Conservation (phyloP, 2,329 filamentous ascomycete species). For the Diaporthe sp. region DNA sequence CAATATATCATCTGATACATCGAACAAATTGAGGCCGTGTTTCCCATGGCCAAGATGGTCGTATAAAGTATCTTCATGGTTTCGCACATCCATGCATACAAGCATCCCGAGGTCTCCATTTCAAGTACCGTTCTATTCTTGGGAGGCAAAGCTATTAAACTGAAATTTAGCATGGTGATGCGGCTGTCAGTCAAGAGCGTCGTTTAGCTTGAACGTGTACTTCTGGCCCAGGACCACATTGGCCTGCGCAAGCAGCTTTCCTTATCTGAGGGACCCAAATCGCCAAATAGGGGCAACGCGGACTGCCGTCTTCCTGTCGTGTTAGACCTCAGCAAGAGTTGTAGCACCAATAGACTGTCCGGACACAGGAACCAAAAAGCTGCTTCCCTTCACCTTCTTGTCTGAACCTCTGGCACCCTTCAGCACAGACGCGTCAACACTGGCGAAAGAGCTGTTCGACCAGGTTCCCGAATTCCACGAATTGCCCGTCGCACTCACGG, state of each 20-base stretch:
- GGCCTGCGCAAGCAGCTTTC: too few species aligned
- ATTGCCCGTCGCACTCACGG: neutral
- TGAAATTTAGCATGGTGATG: too few species aligned
- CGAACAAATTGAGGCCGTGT: too few species aligned
- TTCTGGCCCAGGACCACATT: too few species aligned
- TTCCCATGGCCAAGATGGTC: neutral
- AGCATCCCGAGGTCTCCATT: too few species aligned
- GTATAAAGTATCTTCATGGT: too few species aligned
- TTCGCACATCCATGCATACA: too few species aligned
- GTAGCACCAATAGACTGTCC: constrained; percentile 11
- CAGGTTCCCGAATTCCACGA: constrained; percentile 5
- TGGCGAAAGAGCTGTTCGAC: constrained; percentile 4
- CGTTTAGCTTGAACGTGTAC: too few species aligned
- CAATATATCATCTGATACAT: neutral
- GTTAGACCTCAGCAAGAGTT: neutral
- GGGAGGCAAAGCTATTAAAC: too few species aligned
- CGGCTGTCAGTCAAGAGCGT: too few species aligned
- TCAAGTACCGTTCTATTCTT: too few species aligned
- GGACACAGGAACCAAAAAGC: neutral
- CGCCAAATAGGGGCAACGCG: too few species aligned
- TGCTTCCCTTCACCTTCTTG: constrained; percentile 5
- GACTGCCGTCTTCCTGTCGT: neutral
- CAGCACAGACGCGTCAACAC: neutral
- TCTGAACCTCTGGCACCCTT: constrained; percentile 7
- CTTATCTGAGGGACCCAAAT: neutral